Evolutionary conservation across 2,329 filamentous ascomycete species (phyloP).

Genomic region (Aureobasidium uvarum): DNA sequence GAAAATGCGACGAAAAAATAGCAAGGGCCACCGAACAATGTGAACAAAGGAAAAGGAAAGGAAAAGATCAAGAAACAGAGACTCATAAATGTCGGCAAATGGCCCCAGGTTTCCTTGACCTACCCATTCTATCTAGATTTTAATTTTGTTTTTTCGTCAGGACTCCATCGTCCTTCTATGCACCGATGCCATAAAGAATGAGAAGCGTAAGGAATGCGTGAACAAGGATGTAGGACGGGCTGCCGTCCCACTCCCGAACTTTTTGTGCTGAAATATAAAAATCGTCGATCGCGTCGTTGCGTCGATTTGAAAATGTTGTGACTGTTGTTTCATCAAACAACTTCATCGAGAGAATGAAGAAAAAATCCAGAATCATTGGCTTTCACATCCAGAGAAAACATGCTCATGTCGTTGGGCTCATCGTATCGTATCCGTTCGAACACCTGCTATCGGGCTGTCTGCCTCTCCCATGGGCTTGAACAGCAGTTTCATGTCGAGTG

Average conservation of each 20-base stretch:
- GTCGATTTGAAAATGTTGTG: slow-evolving; percentile 15
- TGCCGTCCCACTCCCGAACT: slow-evolving; percentile 18
- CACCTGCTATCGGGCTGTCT: slow-evolving; percentile 38
- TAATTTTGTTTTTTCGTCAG: slow-evolving; percentile 17
- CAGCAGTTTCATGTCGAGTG: slow-evolving; percentile 68
- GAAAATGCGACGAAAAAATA: slow-evolving; percentile 4
- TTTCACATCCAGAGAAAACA: slow-evolving; percentile 16
- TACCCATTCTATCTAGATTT: slow-evolving; percentile 12
- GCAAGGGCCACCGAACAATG: neutral
- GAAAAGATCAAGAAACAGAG: neutral
- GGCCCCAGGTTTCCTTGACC: neutral
- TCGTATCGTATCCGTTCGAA: slow-evolving; percentile 33
- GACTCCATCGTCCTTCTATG: slow-evolving; percentile 17
- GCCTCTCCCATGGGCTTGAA: slow-evolving; percentile 58
- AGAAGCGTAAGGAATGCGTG: slow-evolving; percentile 22
- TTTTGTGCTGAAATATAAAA: slow-evolving; percentile 16
- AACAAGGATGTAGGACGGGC: slow-evolving; percentile 13
- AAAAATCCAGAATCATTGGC: neutral
- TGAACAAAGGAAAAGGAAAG: neutral
- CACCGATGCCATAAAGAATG: neutral
- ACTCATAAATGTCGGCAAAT: neutral
- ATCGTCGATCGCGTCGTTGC: slow-evolving; percentile 6
- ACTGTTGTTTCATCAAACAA: slow-evolving; percentile 22
- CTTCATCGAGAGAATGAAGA: slow-evolving; percentile 18
- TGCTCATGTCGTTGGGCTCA: slow-evolving; percentile 13